Conservation (phyloP, 805 yeast species). For the Candida broadrunensis region DNA sequence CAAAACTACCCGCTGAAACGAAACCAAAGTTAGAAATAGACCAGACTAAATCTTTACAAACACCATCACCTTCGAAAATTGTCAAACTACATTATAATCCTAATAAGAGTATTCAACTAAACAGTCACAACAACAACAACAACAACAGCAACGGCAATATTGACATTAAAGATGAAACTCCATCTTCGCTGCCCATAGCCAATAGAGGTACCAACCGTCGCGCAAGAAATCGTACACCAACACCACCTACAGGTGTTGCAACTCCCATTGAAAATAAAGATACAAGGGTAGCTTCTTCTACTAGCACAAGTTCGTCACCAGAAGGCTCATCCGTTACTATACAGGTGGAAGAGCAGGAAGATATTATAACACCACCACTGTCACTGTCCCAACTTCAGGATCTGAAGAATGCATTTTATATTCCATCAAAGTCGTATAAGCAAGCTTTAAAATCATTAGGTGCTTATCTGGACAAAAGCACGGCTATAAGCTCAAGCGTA, state of each 20-base stretch:
- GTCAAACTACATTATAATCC: conserved; percentile 10
- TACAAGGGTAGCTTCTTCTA: not conserved
- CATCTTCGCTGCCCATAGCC: not conserved
- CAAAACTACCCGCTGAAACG: too few relatives aligned
- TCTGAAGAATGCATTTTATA: not conserved
- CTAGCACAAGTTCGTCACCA: not conserved
- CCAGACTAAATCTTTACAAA: not conserved
- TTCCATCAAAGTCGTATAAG: conserved; percentile 1
- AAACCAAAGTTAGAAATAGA: not conserved
- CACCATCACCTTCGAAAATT: conserved; percentile 5
- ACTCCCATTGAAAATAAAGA: not conserved
- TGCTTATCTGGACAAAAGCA: not conserved
- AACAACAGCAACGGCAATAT: not conserved
- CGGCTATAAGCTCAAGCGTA: not conserved
- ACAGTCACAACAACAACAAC: too few relatives aligned
- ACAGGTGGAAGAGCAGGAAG: not conserved
- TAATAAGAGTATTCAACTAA: conserved; percentile 1
- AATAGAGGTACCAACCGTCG: not conserved
- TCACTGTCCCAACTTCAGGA: not conserved
- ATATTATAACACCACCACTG: not conserved
- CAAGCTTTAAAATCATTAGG: not conserved
- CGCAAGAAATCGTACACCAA: conserved; percentile 2
- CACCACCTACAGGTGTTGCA: conserved; percentile 1
- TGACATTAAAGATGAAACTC: not conserved
- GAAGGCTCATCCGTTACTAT: not conserved